Evolutionary conservation across 2,329 filamentous ascomycete genomes (phyloP).

Genomic region (Apiospora marii): DNA sequence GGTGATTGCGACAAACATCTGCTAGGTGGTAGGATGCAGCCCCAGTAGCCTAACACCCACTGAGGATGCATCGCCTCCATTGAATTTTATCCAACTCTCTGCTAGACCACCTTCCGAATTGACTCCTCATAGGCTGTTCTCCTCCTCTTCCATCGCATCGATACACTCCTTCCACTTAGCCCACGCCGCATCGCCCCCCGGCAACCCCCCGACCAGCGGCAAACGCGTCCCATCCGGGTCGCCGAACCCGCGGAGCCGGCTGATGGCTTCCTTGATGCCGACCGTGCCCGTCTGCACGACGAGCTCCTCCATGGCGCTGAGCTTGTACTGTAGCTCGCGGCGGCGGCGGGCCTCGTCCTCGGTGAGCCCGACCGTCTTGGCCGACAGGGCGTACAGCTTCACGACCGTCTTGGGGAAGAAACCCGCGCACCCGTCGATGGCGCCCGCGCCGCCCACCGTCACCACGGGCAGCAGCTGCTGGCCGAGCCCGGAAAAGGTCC

Average conservation of each 20-base stretch:
- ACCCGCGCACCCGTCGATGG: slow-evolving; percentile 49
- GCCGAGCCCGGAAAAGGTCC: slow-evolving; percentile 69
- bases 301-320: slow-evolving; percentile 68
- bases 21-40: background rate
- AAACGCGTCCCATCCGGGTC: slow-evolving; percentile 66
- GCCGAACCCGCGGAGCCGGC: slow-evolving; percentile 65
- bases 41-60: background rate
- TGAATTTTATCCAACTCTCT: no score
- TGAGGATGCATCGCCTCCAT: no score
- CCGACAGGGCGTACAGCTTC: slow-evolving; percentile 59
- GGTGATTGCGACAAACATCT: no score
- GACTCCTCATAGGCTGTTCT: slow-evolving; percentile 37
- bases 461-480: slow-evolving; percentile 68
- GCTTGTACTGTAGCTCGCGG: slow-evolving; percentile 64
- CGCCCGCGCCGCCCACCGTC: slow-evolving; percentile 43
- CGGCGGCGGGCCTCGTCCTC: slow-evolving; percentile 58
- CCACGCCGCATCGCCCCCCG: slow-evolving; percentile 65
- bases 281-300: slow-evolving; percentile 67
- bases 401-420: slow-evolving; percentile 70
- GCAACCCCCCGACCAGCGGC: slow-evolving; percentile 65
- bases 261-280: slow-evolving; percentile 71
- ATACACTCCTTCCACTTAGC: slow-evolving; percentile 57
- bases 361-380: slow-evolving; percentile 37
- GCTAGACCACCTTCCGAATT: no score
- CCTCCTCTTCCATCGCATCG: slow-evolving; percentile 52